Evolutionary conservation across 805 yeast genomes (phyloP), one percentile per base, ranked within the genome.

Genomic region (Wickerhamiella domercqiae): DNA sequence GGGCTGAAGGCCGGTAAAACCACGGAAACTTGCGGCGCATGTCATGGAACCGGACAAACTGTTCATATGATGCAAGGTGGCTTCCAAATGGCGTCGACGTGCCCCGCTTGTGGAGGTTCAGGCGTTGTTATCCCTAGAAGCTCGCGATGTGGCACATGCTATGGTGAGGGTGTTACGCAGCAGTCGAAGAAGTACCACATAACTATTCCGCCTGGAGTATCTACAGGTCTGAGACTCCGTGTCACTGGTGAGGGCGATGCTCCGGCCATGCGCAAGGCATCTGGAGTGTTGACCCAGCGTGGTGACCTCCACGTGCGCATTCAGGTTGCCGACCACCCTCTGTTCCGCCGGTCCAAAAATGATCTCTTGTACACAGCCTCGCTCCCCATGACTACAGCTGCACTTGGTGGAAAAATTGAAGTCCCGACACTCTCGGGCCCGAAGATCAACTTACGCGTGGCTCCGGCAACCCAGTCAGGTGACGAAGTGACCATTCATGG

Each of bases 51-150:
- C 0, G 99, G 99, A 3, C 78, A 86, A 25, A 73, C 78, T 14
- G 78, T 84, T 16, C 96, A 87, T 50, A 66, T 75, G 34, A 68
- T 80, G 54, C 77, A 77, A 47, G 95, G 93, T 3, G 97, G 97
- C 0, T 90, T 87, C 70, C 95, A 86, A 51, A 84, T 90, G 94
- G 77, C 94, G 2, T 75, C 94, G 0, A 83, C 95, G 9, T 90
- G 99, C 68, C 67, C 67, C 35, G 62, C 75, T 3, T 90, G 99
- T 66, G 74, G 69, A 32, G 99, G 99, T 29, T 63, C 80, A 4
- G 99, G 99, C 38, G 90, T 83, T 1, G 67, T 65, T 3, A 73
- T 84, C 35, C 70, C 75, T 34, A 64, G 68, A 15, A 60, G 64
- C 11, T 84, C 83, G 53, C 73, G 73, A 38, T 90, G 99, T 67